Conservation (phyloP, 495 filamentous ascomycete species). For the Viridothelium virens region DNA sequence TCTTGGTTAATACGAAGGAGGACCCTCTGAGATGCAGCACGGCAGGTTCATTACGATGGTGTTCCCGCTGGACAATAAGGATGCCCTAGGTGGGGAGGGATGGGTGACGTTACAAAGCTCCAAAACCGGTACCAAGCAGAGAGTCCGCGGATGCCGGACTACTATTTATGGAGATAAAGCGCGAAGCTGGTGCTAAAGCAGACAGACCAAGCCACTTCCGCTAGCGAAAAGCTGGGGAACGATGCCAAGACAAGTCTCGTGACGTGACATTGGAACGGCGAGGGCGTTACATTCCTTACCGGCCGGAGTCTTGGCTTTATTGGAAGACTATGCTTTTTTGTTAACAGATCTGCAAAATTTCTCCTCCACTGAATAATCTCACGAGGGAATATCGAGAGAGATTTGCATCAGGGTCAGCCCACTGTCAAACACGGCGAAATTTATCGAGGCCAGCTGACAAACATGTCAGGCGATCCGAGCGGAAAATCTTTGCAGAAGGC, state of each 20-base stretch:
- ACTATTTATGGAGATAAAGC: not conserved
- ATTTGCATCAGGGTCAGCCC: not conserved
- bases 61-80: not conserved
- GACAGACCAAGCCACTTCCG: conserved; percentile 8
- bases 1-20: conserved; percentile 1
- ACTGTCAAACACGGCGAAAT: not conserved
- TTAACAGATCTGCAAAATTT: not conserved
- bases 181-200: not conserved
- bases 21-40: not conserved
- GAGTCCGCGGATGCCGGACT: not conserved
- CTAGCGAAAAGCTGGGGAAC: not conserved
- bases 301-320: conserved; percentile 3
- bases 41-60: not conserved
- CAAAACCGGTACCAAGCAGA: not conserved
- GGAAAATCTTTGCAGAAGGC: no score
- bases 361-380: not conserved
- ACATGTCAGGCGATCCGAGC: no score
- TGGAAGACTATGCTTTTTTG: conserved; percentile 7
- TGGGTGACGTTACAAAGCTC: not conserved
- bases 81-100: not conserved
- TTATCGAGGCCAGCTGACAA: no score
- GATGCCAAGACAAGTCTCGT: not conserved
- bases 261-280: not conserved
- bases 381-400: not conserved
- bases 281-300: not conserved